Evolutionary conservation across 371 early-diverging fungal species (phyloP), one percentile per base, ranked within the genome.

Genomic region (Apophysomyces ossiformis): DNA sequence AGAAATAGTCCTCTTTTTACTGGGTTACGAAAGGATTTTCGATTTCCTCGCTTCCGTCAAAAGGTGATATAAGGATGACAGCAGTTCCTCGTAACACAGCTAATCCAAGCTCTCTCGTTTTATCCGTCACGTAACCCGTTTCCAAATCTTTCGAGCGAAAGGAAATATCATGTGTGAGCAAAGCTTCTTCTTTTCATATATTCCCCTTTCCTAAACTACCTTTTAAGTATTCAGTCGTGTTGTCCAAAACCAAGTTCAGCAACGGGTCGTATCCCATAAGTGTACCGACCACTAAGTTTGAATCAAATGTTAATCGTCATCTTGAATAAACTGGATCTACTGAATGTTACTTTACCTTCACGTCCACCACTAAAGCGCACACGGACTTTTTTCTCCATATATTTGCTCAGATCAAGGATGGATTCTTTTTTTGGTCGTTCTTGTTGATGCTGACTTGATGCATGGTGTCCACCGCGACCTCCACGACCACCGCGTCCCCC

Each of bases 351-450:
- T 26, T 54, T 67, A 96, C 97, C 96, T 90, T 96, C 96, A 56
- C 98, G 88, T n/a, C 96, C 96, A 36, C 95, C 96, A 59, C 86
- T 90, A 78, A 94, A 96, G 85, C 96, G 93, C 59, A 96, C 96
- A 37, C 90, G 88, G 56, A 98, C 89, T 69, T 89, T 82, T 78
- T 96, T 95, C 69, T 98, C 92, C 86, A 91, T 88, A 85, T 95
- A 95, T 80, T 95, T 95, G 38, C 89, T 83, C 43, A 96, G 87
- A 76, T 98, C 97, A 60, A 98, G 81, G 67, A 98, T 95, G 4
- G 91, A 85, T 75, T 97, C 95, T 70, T 92, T 91, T 83, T 91
- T 92, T 68, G 87, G 87, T 60, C 88, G 85, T 44, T 86, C 85
- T 60, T 81, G 78, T 43, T 84, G 85, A 58, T 75, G 73, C n/a